These are phyloP conservation scores for Asterella californica DNA, from an alignment of 225 moss, liverwort and hornwort genomes.

Conservation along the genomic window DNA sequence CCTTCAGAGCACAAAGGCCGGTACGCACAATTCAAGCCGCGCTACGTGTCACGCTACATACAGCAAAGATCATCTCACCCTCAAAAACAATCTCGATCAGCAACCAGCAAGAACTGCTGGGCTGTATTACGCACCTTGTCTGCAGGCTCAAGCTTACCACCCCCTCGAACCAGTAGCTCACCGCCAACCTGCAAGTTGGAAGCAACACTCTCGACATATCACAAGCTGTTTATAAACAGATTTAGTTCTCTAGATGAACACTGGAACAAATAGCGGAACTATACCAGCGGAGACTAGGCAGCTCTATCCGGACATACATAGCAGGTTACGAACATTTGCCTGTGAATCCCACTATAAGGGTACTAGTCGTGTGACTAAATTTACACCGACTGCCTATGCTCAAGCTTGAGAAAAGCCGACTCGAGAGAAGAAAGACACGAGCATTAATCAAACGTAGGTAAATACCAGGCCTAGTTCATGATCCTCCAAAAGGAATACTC, in stretches of 20 bases:
- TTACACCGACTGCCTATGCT: too few relatives aligned
- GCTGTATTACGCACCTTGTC: slow-evolving; percentile 20
- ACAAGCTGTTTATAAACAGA: background rate
- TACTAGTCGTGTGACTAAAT: too few relatives aligned
- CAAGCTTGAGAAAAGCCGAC: background rate
- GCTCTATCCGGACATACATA: background rate
- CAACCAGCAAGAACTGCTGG: background rate
- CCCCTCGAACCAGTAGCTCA: slow-evolving; percentile 37
- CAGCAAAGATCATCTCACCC: too few relatives aligned
- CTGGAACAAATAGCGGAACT: background rate
- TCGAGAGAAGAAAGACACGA: background rate
- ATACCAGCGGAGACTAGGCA: background rate
- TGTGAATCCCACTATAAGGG: background rate
- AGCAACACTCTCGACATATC: background rate
- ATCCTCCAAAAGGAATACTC: slow-evolving; percentile 39
- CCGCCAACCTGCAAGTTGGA: slow-evolving; percentile 33
- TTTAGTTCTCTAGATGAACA: background rate
- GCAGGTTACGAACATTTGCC: background rate
- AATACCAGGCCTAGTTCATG: slow-evolving; percentile 42
- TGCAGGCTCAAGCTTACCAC: slow-evolving; percentile 32
- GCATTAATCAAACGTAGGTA: background rate
- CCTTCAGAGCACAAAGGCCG: too few relatives aligned
- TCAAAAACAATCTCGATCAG: too few relatives aligned
- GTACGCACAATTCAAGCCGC: too few relatives aligned
- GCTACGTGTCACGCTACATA: too few relatives aligned